phyloP scores from a whole-genome alignment of 2,329 filamentous ascomycete species.

The Fusarium verticillioides region DNA sequence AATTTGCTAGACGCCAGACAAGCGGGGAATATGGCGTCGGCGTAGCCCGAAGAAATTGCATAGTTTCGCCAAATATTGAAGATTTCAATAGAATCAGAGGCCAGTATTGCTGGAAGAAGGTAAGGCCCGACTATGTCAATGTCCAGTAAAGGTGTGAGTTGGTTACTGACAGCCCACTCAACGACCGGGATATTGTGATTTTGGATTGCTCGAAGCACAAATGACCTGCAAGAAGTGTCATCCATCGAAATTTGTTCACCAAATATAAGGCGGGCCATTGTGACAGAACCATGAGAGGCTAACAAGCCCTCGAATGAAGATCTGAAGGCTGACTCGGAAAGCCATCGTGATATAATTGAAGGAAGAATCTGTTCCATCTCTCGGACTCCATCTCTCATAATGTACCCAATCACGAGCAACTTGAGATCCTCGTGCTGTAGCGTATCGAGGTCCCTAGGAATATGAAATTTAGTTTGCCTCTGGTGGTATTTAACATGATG shows the following conservation, averaged over 20 bases:
- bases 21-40: too few relatives aligned
- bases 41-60: too few relatives aligned
- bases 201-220: rapidly evolving
- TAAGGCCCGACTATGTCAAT: too few relatives aligned
- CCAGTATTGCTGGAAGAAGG: neutral
- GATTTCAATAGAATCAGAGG: neutral
- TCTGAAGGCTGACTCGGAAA: rapidly evolving
- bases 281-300: neutral
- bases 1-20: too few relatives aligned
- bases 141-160: too few relatives aligned
- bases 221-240: too few relatives aligned
- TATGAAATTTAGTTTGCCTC: rapidly evolving
- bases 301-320: rapidly evolving
- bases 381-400: neutral
- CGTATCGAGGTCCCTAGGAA: rapidly evolving
- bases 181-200: rapidly evolving
- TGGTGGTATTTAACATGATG: neutral
- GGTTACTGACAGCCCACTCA: neutral
- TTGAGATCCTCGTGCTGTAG: neutral
- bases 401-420: neutral
- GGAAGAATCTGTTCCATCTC: neutral
- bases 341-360: neutral
- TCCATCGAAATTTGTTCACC: too few relatives aligned
- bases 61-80: neutral
- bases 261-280: neutral